Percentiles rank a stretch among this genome's conserved stretches.
Evolutionary conservation across 2,329 filamentous ascomycete genomes (phyloP).

Genomic region (Sporothrix mexicana): DNA sequence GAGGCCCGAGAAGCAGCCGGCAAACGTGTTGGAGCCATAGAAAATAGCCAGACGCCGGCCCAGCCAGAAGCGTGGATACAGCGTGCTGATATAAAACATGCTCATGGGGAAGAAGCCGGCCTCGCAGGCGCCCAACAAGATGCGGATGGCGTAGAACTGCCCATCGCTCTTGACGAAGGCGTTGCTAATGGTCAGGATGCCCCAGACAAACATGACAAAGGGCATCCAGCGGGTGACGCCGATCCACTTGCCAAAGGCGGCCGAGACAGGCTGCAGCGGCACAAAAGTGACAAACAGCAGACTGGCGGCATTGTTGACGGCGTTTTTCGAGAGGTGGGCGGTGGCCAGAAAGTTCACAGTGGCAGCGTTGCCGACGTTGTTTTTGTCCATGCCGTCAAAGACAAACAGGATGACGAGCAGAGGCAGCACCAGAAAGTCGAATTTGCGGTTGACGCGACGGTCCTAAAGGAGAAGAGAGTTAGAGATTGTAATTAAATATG

Average conservation of each 20-base stretch:
- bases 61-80: constrained; percentile 64
- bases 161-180: constrained; percentile 43
- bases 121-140: constrained; percentile 42
- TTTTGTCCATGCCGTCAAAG: constrained; percentile 50
- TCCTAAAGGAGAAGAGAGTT: too few relatives aligned
- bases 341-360: constrained; percentile 37
- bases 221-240: constrained; percentile 48
- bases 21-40: constrained; percentile 44
- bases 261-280: constrained; percentile 61
- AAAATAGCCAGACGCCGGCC: constrained; percentile 60
- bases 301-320: constrained; percentile 62
- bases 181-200: constrained; percentile 41
- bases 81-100: constrained; percentile 63
- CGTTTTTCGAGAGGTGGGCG: constrained; percentile 40
- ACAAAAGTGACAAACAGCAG: constrained; percentile 66
- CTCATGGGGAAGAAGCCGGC: constrained; percentile 65
- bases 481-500: too few relatives aligned
- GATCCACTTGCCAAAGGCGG: constrained; percentile 49
- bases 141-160: constrained; percentile 39
- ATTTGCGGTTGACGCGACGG: constrained; percentile 26
- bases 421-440: constrained; percentile 19
- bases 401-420: constrained; percentile 42
- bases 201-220: constrained; percentile 41
- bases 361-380: constrained; percentile 51
- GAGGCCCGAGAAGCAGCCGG: constrained; percentile 26